A percentile compares a stretch with the other conserved stretches of the same genome.
These are phyloP conservation scores for Bombardia bombarda DNA, from an alignment of 495 filamentous ascomycete genomes.

Conservation along the genomic window DNA sequence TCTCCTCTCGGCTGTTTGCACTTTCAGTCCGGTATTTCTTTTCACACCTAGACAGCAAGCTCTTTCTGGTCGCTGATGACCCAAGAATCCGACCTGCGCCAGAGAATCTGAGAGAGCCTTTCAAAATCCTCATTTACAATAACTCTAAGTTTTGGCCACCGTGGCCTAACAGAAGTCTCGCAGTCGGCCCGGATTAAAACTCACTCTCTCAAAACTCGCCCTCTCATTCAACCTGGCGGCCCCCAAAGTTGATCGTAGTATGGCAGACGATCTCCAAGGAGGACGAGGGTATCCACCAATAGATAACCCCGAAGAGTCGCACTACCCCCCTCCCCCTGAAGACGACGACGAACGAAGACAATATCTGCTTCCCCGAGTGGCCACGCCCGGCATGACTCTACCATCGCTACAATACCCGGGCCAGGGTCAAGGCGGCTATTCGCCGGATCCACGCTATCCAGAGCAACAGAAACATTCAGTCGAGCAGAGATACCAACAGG, in stretches of 20 bases:
- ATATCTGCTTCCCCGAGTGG: neutral
- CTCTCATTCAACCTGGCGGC: conserved; percentile 4
- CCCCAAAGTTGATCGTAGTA: conserved; percentile 19
- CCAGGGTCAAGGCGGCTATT: conserved; percentile 10
- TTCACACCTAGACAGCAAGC: too few relatives aligned
- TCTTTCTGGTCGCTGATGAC: too few relatives aligned
- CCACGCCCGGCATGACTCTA: neutral
- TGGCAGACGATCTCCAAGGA: conserved; percentile 36
- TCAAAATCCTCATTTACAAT: too few relatives aligned
- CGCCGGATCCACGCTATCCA: conserved; percentile 15
- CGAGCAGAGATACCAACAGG: conserved; percentile 6
- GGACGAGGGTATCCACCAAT: conserved; percentile 28
- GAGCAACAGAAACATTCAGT: neutral
- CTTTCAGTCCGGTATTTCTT: too few relatives aligned
- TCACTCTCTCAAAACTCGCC: neutral
- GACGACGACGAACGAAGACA: conserved; percentile 33
- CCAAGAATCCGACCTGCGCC: too few relatives aligned
- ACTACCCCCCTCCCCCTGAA: conserved; percentile 40
- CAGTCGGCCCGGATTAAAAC: too few relatives aligned
- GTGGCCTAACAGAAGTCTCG: too few relatives aligned
- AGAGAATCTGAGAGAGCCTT: neutral
- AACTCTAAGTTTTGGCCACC: neutral
- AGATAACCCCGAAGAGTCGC: conserved; percentile 29
- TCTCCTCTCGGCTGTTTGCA: too few relatives aligned
- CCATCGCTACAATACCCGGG: conserved; percentile 13